These are phyloP conservation scores for Ustilago tritici DNA, from an alignment of 1,284 basidiomycete species.

Conservation along the genomic window DNA sequence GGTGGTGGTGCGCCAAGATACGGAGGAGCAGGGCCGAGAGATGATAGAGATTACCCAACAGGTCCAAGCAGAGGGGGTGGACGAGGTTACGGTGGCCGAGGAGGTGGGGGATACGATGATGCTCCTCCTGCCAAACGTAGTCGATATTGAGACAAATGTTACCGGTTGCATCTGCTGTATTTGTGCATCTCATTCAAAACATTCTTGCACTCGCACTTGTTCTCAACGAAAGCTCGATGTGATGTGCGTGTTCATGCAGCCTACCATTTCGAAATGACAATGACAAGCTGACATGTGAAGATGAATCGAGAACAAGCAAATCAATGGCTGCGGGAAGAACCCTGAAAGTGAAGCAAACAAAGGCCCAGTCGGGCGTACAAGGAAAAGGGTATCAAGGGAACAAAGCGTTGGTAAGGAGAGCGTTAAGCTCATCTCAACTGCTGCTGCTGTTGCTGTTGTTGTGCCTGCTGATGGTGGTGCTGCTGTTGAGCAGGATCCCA, in stretches of 20 bases:
- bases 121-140: slow-evolving; percentile 42
- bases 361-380: not conserved
- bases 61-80: not conserved
- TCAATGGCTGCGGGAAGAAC: not conserved
- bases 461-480: slow-evolving; percentile 22
- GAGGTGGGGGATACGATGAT: slow-evolving; percentile 22
- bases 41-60: slow-evolving; percentile 25
- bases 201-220: not conserved
- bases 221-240: not conserved
- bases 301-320: not conserved
- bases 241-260: not conserved
- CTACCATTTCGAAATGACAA: slow-evolving; percentile 4
- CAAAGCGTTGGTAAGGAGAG: not conserved
- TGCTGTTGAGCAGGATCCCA: slow-evolving; percentile 10
- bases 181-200: slow-evolving; percentile 10
- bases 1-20: slow-evolving; percentile 4
- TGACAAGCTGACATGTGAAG: not conserved
- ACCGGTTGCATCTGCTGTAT: slow-evolving; percentile 5
- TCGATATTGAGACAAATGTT: slow-evolving; percentile 22
- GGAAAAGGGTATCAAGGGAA: slow-evolving; percentile 4
- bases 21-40: not conserved
- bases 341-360: not conserved
- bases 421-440: slow-evolving; percentile 19
- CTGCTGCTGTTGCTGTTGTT: slow-evolving; percentile 19
- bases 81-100: not conserved